A percentile compares a stretch with the other conserved stretches of the same genome.
phyloP scores from a whole-genome alignment of 441 rosid species.

The Erodium texanum region DNA sequence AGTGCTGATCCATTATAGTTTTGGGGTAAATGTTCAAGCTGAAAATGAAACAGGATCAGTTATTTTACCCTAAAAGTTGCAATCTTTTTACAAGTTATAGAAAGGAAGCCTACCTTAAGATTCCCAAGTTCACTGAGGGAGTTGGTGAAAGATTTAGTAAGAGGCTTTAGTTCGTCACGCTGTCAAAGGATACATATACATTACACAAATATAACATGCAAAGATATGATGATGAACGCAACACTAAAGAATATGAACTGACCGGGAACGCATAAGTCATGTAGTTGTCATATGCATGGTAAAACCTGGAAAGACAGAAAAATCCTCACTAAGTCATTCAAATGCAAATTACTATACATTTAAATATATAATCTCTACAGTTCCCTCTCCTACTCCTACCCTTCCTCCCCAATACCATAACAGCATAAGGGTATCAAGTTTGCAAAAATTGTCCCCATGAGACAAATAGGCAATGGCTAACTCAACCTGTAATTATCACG shows the following conservation, averaged over 20 bases:
- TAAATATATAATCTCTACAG: too few relatives aligned
- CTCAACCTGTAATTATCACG: background rate
- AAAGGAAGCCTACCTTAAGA: conserved; percentile 44
- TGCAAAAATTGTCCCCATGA: background rate
- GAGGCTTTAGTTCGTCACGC: conserved; percentile 95
- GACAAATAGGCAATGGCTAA: background rate
- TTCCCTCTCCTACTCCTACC: background rate
- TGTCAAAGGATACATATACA: conserved; percentile 30
- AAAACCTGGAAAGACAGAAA: conserved; percentile 50
- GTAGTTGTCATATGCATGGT: conserved; percentile 90
- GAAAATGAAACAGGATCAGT: conserved; percentile 25
- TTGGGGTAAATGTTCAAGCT: conserved; percentile 83
- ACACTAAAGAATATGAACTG: conserved; percentile 21
- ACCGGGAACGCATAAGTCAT: conserved; percentile 89
- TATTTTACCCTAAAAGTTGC: background rate
- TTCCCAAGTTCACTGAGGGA: conserved; percentile 94
- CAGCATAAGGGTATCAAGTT: background rate
- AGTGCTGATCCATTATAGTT: conserved; percentile 86
- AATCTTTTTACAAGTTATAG: background rate
- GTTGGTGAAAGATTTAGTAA: conserved; percentile 71
- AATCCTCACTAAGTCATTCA: too few relatives aligned
- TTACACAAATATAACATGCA: conserved; percentile 1
- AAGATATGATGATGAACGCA: conserved; percentile 5
- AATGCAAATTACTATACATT: too few relatives aligned
- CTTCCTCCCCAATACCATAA: background rate